A percentile compares a stretch with the other conserved stretches of the same genome.
Conservation (phyloP, 1,284 basidiomycete species). For the Ganoderma boninense region DNA sequence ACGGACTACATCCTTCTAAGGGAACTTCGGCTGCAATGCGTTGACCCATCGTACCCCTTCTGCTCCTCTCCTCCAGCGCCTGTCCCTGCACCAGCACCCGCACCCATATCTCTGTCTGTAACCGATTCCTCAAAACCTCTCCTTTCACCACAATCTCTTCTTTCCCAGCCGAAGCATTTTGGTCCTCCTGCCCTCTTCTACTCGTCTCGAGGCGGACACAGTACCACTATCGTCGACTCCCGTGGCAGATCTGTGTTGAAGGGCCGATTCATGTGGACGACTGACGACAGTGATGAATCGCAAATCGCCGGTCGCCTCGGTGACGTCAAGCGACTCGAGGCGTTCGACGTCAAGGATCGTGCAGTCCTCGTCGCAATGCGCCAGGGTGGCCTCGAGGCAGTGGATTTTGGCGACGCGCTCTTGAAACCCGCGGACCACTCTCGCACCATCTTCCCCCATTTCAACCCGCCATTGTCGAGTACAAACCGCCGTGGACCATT, state of each 20-base stretch:
- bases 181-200: constrained; percentile 89
- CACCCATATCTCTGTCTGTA: constrained; percentile 25
- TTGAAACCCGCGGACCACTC: constrained; percentile 81
- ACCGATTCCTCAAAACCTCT: constrained; percentile 62
- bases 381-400: constrained; percentile 81
- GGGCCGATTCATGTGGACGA: constrained; percentile 79
- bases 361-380: constrained; percentile 83
- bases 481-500: constrained; percentile 75
- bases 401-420: constrained; percentile 79
- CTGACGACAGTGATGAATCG: constrained; percentile 63
- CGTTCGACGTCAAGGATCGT: constrained; percentile 76
- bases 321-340: constrained; percentile 81
- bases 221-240: constrained; percentile 85
- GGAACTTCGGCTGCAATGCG: constrained; percentile 75
- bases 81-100: constrained; percentile 23
- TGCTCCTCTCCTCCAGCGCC: constrained; percentile 55
- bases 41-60: constrained; percentile 83
- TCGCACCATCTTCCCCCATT: constrained; percentile 71
- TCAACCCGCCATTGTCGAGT: constrained; percentile 63
- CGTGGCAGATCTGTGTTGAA: constrained; percentile 84
- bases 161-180: constrained; percentile 83
- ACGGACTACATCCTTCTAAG: constrained; percentile 69
- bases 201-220: constrained; percentile 85
- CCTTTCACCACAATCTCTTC: constrained; percentile 78
- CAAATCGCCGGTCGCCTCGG: constrained; percentile 60